Evolutionary conservation across 176 grass and related monocot species (phyloP).

Genomic region (bread wheat (Triticum aestivum)): IWGSC_CS_RefSeq_v2.1 NC_057808.1:379553833-379554332

Average conservation of each 20-base stretch:
- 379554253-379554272: neutral
- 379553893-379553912: neutral
- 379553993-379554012: too few relatives aligned
- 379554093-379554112: neutral
- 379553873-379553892: neutral
- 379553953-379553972: too few relatives aligned
- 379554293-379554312: too few relatives aligned
- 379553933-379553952: too few relatives aligned
- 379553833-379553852: neutral
- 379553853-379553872: neutral
- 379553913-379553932: neutral
- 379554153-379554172: neutral
- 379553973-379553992: too few relatives aligned
- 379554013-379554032: too few relatives aligned
- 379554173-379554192: neutral
- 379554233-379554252: neutral
- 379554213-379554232: neutral
- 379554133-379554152: neutral
- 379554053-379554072: too few relatives aligned
- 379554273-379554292: too few relatives aligned
- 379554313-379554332: too few relatives aligned
- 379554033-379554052: too few relatives aligned
- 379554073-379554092: too few relatives aligned
- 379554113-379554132: neutral
- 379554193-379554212: neutral